Percentiles rank a stretch among this genome's conserved stretches.
Evolutionary conservation across 306 rosid species (phyloP).

Genomic region (Neltuma alba): DNA sequence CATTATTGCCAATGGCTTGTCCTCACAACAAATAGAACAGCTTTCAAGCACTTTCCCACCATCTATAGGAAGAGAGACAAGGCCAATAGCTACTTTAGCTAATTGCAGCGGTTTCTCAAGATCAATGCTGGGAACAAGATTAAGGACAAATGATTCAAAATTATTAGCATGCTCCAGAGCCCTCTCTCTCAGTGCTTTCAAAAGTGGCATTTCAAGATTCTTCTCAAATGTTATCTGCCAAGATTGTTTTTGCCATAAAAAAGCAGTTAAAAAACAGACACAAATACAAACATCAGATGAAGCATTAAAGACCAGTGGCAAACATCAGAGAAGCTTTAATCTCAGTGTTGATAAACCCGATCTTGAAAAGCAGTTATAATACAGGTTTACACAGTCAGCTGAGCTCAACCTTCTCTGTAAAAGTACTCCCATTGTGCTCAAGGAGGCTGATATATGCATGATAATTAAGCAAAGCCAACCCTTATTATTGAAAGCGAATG

Average conservation of each 20-base stretch:
- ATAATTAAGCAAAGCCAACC: slow-evolving; percentile 7
- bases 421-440: slow-evolving; percentile 22
- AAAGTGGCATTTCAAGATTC: slow-evolving; percentile 69
- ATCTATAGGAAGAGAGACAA: slow-evolving; percentile 61
- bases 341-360: neutral
- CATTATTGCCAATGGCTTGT: slow-evolving; percentile 75
- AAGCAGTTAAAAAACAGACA: slow-evolving; percentile 26
- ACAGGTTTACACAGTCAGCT: slow-evolving; percentile 7
- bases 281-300: neutral
- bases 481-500: neutral
- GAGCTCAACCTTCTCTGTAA: slow-evolving; percentile 13
- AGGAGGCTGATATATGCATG: slow-evolving; percentile 5
- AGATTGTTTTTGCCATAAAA: slow-evolving; percentile 32
- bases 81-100: slow-evolving; percentile 89
- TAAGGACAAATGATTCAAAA: slow-evolving; percentile 71
- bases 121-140: slow-evolving; percentile 60
- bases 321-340: slow-evolving; percentile 19
- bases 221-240: slow-evolving; percentile 66
- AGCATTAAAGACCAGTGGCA: neutral
- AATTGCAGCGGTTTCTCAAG: slow-evolving; percentile 74
- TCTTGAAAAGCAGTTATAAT: slow-evolving; percentile 2
- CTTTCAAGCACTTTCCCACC: slow-evolving; percentile 61
- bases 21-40: slow-evolving; percentile 90
- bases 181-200: slow-evolving; percentile 77
- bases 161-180: slow-evolving; percentile 70